Base-by-base conservation (phyloP, 306 rosid species). In the Calophaca sinica region DNA sequence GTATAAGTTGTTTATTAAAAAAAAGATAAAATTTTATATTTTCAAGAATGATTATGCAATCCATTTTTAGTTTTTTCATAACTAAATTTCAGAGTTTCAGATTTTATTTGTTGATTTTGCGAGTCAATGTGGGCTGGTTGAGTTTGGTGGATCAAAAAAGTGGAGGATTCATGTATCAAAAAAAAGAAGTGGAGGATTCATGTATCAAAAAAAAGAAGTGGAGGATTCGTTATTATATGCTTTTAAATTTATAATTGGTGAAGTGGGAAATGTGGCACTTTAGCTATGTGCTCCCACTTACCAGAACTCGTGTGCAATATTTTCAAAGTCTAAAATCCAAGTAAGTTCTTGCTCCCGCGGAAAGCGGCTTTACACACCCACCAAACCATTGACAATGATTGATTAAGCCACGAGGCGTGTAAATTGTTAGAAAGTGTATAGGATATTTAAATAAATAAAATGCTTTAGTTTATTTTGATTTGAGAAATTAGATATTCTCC, bases 101-200 rank as follows among this genome's bases (percentile, higher is more conserved):
- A 20, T 20, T 20, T 20, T 20, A 20, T 20, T 20, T 20, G 26
- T 20, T 20, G 26, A 20, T 31, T 5, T 38, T 13, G 2, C 6
- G 14, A 44, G 35, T 31, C 13, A 26, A 44, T 44, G 39, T 44
- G 62, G 39, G 20, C 42, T 50, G 14, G 71, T 74, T 74, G 71
- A 49, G 79, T 20, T 74, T 7, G 79, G 63, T 50, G 62, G 62
- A 36, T 20, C 26, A 20, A 20, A 20, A 20, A 20, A 20, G 26
- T 20, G 26, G 26, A 20, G 36, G 36, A 33, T 33, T 4, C 36
- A 33, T 33, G 36, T 20, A 20, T 20, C 0, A 20, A 20, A 20
- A 20, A 20, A 20, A 20, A 20, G 1, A 9, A 1, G 41, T 14
- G 8, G 12, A 15, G 38, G 7, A 4, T 20, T 62, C 3, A n/a